Percentiles rank a stretch among this genome's conserved stretches.
Conservation (phyloP, 2,329 filamentous ascomycete genomes). For the Botrytis porri region DNA sequence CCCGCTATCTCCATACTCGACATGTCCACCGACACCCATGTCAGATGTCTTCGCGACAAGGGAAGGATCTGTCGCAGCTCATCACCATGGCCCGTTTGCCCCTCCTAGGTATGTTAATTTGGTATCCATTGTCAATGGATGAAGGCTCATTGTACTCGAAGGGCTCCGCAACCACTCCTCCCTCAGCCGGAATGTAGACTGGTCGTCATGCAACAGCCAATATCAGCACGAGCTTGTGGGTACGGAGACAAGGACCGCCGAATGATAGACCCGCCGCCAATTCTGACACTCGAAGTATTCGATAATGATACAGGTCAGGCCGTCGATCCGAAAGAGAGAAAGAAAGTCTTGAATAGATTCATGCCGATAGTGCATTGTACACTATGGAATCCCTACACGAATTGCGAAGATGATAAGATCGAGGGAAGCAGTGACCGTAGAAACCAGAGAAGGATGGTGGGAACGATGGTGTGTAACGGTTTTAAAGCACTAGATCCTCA, state of each 20-base stretch:
- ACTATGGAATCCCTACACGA: conserved; percentile 67
- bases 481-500: conserved; percentile 75
- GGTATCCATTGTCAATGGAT: conserved; percentile 10
- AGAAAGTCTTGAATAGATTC: not conserved
- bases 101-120: conserved; percentile 17
- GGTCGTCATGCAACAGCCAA: conserved; percentile 59
- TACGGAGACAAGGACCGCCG: conserved; percentile 79
- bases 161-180: not conserved
- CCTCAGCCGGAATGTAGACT: conserved; percentile 15
- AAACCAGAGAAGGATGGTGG: conserved; percentile 74
- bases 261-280: conserved; percentile 80
- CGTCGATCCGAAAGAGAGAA: conserved; percentile 1
- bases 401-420: conserved; percentile 67
- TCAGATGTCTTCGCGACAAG: not conserved
- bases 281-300: conserved; percentile 50
- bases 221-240: conserved; percentile 74
- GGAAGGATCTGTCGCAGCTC: conserved; percentile 13
- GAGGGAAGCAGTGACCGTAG: conserved; percentile 58
- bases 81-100: conserved; percentile 16
- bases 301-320: conserved; percentile 14
- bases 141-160: conserved; percentile 13
- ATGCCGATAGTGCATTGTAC: conserved; percentile 62
- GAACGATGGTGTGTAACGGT: conserved; percentile 71
- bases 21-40: conserved; percentile 3
- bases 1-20: conserved; percentile 3